A percentile compares a stretch with the other conserved stretches of the same genome.
Evolutionary conservation across 495 filamentous ascomycete genomes (phyloP).

Genomic region (Cercophora newfieldiana): DNA sequence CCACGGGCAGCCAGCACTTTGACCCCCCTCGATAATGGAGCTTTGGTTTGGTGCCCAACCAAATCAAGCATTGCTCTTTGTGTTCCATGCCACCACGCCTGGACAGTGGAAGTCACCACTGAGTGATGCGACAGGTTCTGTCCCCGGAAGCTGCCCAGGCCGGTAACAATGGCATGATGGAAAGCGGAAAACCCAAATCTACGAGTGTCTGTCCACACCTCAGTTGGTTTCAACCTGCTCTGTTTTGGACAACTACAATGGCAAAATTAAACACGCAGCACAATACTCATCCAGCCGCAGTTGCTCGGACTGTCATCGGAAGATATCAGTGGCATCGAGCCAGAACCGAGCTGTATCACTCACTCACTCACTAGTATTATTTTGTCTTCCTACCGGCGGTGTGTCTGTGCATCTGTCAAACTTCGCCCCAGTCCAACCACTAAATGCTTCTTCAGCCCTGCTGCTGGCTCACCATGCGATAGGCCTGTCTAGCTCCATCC

Average conservation of each 20-base stretch:
- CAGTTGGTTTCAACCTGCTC: not conserved
- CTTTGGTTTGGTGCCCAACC: not conserved
- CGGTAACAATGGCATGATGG: constrained; percentile 3
- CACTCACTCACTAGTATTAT: too few relatives aligned
- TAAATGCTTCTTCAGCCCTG: constrained; percentile 9
- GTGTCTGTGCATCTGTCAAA: not conserved
- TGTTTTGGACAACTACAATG: too few relatives aligned
- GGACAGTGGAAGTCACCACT: not conserved
- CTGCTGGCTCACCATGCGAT: not conserved
- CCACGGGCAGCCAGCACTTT: not conserved
- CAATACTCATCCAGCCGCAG: too few relatives aligned
- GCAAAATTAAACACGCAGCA: too few relatives aligned
- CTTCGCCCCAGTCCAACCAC: not conserved
- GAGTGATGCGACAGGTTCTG: not conserved
- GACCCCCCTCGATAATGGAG: not conserved
- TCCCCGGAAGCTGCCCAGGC: not conserved
- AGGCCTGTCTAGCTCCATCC: not conserved
- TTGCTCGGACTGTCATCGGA: too few relatives aligned
- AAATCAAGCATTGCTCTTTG: not conserved
- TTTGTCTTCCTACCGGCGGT: too few relatives aligned
- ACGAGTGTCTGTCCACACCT: not conserved
- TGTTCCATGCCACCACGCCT: not conserved
- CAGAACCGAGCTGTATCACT: too few relatives aligned
- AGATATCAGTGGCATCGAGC: not conserved
- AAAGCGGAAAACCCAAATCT: not conserved